These are phyloP conservation scores for Carex parvula DNA, from an alignment of 176 grass and related monocot species.

Conservation along the genomic window DNA sequence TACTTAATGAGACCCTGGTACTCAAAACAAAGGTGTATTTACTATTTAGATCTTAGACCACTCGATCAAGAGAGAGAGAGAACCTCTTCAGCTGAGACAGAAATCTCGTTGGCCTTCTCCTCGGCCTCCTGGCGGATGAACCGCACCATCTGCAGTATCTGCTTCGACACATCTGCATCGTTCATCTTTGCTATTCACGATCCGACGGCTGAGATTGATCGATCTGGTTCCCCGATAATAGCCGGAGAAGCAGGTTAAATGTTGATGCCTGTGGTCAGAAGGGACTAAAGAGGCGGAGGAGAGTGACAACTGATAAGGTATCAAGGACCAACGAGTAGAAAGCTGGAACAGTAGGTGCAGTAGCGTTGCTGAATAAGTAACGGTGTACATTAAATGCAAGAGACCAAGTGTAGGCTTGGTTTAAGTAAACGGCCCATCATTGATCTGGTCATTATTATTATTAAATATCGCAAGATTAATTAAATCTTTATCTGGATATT, in stretches of 20 bases:
- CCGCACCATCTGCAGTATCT: conserved; percentile 99
- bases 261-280: not conserved
- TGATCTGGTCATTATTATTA: conserved; percentile 21
- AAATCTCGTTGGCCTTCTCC: conserved; percentile 99
- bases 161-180: conserved; percentile 89
- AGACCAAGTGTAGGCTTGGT: not conserved
- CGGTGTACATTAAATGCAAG: not conserved
- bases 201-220: conserved; percentile 32
- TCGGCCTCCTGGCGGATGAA: conserved; percentile 99
- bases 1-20: not conserved
- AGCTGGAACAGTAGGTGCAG: not conserved
- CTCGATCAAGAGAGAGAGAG: not conserved
- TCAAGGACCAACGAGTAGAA: conserved; percentile 18
- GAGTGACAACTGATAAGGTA: conserved; percentile 37
- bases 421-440: not conserved
- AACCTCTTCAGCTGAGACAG: conserved; percentile 96
- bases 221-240: conserved; percentile 33
- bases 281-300: conserved; percentile 18
- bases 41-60: not conserved
- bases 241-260: not conserved
- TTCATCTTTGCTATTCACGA: conserved; percentile 69
- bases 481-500: not conserved
- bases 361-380: not conserved
- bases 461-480: not conserved
- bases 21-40: not conserved